These are phyloP conservation scores for Camelina neglecta DNA, from an alignment of 345 rosid species.

Conservation along the genomic window DNA sequence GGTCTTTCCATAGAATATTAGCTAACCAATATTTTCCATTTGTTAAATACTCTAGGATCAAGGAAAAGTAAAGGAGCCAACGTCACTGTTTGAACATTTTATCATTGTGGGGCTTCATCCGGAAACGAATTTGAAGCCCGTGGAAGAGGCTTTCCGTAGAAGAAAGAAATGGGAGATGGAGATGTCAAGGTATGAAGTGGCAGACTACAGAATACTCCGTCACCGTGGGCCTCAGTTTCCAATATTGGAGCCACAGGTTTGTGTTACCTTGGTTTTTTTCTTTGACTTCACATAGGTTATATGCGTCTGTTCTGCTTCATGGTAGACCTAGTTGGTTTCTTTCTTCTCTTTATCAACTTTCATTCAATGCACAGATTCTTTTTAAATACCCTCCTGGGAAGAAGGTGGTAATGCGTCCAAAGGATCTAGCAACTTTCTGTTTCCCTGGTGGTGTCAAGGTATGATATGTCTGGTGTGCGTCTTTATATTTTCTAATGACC, in stretches of 20 bases:
- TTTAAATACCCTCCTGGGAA: conserved; percentile 94
- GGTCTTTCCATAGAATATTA: conserved; percentile 8
- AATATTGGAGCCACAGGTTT: conserved; percentile 89
- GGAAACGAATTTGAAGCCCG: conserved; percentile 70
- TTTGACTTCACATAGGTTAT: background rate
- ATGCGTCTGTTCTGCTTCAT: conserved; percentile 18
- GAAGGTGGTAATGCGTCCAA: conserved; percentile 70
- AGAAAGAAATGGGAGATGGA: conserved; percentile 86
- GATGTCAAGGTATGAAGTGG: conserved; percentile 60
- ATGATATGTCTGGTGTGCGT: conserved; percentile 31
- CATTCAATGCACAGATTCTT: conserved; percentile 60
- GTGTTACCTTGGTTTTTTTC: conserved; percentile 23
- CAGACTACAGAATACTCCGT: conserved; percentile 55
- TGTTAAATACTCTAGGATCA: conserved; percentile 61
- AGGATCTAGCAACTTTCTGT: conserved; percentile 92
- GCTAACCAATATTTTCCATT: conserved; percentile 27
- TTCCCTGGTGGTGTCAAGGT: conserved; percentile 98
- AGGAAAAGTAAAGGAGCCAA: conserved; percentile 69
- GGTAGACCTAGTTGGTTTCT: conserved; percentile 23
- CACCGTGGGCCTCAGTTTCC: conserved; percentile 76
- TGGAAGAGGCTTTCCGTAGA: conserved; percentile 81
- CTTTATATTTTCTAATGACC: background rate
- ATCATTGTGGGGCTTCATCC: conserved; percentile 89
- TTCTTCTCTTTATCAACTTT: conserved; percentile 32
- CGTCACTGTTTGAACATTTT: conserved; percentile 86